Conservation (phyloP, 768 basidiomycete genomes). For the Podaxis sp. region DNA sequence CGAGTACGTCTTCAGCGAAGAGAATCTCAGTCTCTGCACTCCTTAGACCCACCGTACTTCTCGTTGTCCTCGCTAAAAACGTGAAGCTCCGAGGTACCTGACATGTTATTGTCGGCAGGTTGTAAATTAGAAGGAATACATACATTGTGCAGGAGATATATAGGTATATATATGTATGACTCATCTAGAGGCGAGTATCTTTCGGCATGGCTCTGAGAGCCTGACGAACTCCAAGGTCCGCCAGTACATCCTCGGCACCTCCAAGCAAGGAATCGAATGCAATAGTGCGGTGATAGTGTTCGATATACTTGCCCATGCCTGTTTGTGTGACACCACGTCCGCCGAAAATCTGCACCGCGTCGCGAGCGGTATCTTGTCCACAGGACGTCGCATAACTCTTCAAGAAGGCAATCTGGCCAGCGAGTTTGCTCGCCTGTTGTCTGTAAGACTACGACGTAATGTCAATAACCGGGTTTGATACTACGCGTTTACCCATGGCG, state of each 20-base stretch:
- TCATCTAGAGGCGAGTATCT: slow-evolving; percentile 51
- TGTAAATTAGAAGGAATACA: background rate
- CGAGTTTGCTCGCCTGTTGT: slow-evolving; percentile 73
- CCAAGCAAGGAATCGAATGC: slow-evolving; percentile 72
- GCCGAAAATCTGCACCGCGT: slow-evolving; percentile 69
- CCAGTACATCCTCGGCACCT: slow-evolving; percentile 66
- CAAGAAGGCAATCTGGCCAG: slow-evolving; percentile 74
- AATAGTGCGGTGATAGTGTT: slow-evolving; percentile 72
- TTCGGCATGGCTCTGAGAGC: slow-evolving; percentile 71
- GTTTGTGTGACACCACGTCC: slow-evolving; percentile 83
- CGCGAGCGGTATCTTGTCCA: slow-evolving; percentile 65
- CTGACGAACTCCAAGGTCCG: slow-evolving; percentile 75
- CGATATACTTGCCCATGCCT: slow-evolving; percentile 77
- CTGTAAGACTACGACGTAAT: slow-evolving; percentile 51
- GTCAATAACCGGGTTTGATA: background rate
- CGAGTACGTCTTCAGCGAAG: no score
- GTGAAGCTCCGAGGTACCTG: no score
- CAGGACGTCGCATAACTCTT: slow-evolving; percentile 66
- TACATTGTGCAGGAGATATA: background rate
- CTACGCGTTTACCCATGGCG: slow-evolving; percentile 6
- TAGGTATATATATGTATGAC: background rate
- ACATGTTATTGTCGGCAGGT: background rate
- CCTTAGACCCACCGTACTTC: no score
- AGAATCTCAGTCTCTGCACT: no score
- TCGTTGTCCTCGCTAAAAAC: no score